phyloP scores from a whole-genome alignment of 148 eudicot genomes.

The Polygonum maritimum region DNA sequence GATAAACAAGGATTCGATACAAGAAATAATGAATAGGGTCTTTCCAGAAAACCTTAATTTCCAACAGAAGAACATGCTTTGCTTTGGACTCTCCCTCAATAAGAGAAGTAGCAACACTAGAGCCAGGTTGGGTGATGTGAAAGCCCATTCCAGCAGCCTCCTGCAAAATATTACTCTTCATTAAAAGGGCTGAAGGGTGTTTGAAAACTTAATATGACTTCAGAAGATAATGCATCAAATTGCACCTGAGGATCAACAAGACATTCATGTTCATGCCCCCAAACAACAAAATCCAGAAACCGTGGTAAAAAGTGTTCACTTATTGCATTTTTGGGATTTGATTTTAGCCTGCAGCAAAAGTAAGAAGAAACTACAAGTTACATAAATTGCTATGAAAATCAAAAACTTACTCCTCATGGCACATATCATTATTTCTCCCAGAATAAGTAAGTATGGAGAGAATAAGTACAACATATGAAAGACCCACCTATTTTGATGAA shows the following conservation, averaged over 20 bases:
- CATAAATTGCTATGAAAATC: neutral
- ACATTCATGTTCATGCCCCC: slow-evolving; percentile 99
- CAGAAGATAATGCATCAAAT: neutral
- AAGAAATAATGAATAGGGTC: neutral
- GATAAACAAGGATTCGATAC: too few species aligned
- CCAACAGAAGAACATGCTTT: slow-evolving; percentile 90
- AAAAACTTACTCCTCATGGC: neutral
- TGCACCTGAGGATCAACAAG: slow-evolving; percentile 93
- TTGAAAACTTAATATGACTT: neutral
- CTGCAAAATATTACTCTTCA: slow-evolving; percentile 25
- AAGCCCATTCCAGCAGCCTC: slow-evolving; percentile 99
- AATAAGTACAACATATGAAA: neutral
- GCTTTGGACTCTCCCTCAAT: slow-evolving; percentile 97
- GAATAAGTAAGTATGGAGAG: neutral
- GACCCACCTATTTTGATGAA: slow-evolving; percentile 85
- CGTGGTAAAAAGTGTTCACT: slow-evolving; percentile 95
- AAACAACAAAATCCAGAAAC: slow-evolving; percentile 90
- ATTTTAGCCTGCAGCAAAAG: slow-evolving; percentile 60
- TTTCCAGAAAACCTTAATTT: slow-evolving; percentile 56
- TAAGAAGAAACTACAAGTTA: slow-evolving; percentile 1
- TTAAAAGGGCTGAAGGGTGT: neutral
- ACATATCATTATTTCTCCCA: neutral
- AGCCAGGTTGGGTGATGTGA: slow-evolving; percentile 98
- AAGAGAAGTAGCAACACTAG: slow-evolving; percentile 96
- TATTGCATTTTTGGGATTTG: slow-evolving; percentile 99